These are phyloP conservation scores for Oxyria digyna DNA, from an alignment of 148 eudicot species.

Conservation along the genomic window DNA sequence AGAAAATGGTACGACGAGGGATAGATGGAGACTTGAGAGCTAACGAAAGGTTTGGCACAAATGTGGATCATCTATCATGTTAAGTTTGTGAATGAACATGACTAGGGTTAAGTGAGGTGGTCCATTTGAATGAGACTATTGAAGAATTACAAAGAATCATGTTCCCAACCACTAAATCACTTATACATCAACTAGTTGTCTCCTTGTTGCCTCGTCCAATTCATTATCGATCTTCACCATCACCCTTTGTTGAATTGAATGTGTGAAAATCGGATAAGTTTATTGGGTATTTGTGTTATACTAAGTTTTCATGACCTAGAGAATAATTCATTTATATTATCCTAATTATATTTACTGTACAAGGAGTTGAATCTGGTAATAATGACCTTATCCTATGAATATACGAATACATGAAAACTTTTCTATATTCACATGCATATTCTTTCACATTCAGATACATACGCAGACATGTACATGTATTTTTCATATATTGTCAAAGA, in stretches of 20 bases:
- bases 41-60: not conserved
- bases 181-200: conserved; percentile 7
- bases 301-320: too few species aligned
- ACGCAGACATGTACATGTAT: too few species aligned
- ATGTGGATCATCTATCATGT: not conserved
- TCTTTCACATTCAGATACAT: too few species aligned
- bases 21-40: not conserved
- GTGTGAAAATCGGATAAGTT: not conserved
- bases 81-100: not conserved
- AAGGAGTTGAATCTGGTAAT: too few species aligned
- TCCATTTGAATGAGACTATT: conserved; percentile 1
- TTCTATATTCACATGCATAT: too few species aligned
- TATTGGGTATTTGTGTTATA: not conserved
- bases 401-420: too few species aligned
- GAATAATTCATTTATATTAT: too few species aligned
- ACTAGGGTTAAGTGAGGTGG: not conserved
- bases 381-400: too few species aligned
- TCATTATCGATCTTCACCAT: not conserved
- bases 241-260: not conserved
- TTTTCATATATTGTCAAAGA: too few species aligned
- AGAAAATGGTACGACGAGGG: not conserved
- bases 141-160: not conserved
- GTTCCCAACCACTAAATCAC: conserved; percentile 8
- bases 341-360: too few species aligned
- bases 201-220: not conserved